phyloP scores from a whole-genome alignment of 2,329 filamentous ascomycete species.

The Exophiala aquamarina region DNA sequence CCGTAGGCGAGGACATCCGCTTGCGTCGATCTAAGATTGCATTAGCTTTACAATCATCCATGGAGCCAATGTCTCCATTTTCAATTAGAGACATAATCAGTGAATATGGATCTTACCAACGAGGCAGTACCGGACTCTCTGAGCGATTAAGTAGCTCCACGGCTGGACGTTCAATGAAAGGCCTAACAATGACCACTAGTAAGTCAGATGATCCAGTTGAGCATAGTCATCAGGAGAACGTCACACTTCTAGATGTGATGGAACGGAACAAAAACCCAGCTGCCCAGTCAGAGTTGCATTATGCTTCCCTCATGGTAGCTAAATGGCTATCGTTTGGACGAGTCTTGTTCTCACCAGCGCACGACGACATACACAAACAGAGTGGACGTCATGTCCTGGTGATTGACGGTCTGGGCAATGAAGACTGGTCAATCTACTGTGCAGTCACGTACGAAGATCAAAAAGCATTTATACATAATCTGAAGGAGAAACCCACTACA shows the following conservation, averaged over 20 bases:
- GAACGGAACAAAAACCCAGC: conserved; percentile 43
- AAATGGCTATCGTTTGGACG: conserved; percentile 52
- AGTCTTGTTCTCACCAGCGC: conserved; percentile 51
- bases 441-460: conserved; percentile 45
- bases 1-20: conserved; percentile 29
- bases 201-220: conserved; percentile 31
- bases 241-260: conserved; percentile 36
- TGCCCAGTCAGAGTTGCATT: conserved; percentile 47
- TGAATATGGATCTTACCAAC: conserved; percentile 44
- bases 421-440: conserved; percentile 55
- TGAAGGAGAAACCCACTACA: conserved; percentile 36
- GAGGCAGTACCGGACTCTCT: conserved; percentile 26
- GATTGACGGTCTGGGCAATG: conserved; percentile 51
- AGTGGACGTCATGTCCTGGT: conserved; percentile 47
- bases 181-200: conserved; percentile 34
- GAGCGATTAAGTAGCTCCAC: conserved; percentile 27
- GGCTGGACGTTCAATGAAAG: conserved; percentile 19
- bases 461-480: conserved; percentile 45
- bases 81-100: conserved; percentile 56
- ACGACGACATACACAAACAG: conserved; percentile 43
- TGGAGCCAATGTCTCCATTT: conserved; percentile 51
- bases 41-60: conserved; percentile 50
- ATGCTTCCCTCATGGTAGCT: conserved; percentile 52
- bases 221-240: conserved; percentile 30
- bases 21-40: conserved; percentile 53